Conservation (phyloP, 306 rosid genomes). For the Quercus engelmannii region DNA sequence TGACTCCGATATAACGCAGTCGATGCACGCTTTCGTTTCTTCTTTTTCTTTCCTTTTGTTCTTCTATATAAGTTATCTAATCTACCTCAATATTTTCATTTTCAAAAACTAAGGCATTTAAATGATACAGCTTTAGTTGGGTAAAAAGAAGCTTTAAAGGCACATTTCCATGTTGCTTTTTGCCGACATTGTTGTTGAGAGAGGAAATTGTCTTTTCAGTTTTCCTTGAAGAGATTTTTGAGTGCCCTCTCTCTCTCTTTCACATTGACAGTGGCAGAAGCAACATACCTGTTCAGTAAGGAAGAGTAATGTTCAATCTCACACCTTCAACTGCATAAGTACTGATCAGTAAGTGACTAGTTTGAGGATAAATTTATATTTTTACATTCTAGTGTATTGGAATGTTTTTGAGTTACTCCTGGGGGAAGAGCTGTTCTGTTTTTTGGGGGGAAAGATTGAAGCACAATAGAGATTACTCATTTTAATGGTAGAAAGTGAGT, state of each 20-base stretch:
- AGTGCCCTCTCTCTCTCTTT: not conserved
- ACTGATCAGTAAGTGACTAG: not conserved
- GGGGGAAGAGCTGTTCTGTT: too few relatives aligned
- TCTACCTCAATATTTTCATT: not conserved
- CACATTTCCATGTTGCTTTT: not conserved
- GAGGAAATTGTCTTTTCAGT: not conserved
- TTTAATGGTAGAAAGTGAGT: not conserved
- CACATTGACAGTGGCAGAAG: slow-evolving; percentile 11
- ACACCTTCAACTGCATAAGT: not conserved
- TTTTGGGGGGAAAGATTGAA: not conserved
- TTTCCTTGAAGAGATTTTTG: not conserved
- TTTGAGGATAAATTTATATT: not conserved
- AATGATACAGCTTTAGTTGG: slow-evolving; percentile 3
- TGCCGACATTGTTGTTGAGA: slow-evolving; percentile 12
- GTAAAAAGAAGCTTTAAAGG: not conserved
- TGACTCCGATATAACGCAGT: not conserved
- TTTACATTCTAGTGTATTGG: not conserved
- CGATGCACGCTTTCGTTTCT: not conserved
- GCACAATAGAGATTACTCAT: not conserved
- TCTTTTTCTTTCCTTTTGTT: slow-evolving; percentile 1
- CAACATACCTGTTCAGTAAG: not conserved
- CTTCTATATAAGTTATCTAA: not conserved
- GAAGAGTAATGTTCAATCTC: slow-evolving; percentile 4
- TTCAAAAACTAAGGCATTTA: not conserved
- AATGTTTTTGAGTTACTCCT: too few relatives aligned